Evolutionary conservation across 2,329 filamentous ascomycete genomes (phyloP), one percentile per base, ranked within the genome.

Genomic region (Paramyrothecium sp.): DNA sequence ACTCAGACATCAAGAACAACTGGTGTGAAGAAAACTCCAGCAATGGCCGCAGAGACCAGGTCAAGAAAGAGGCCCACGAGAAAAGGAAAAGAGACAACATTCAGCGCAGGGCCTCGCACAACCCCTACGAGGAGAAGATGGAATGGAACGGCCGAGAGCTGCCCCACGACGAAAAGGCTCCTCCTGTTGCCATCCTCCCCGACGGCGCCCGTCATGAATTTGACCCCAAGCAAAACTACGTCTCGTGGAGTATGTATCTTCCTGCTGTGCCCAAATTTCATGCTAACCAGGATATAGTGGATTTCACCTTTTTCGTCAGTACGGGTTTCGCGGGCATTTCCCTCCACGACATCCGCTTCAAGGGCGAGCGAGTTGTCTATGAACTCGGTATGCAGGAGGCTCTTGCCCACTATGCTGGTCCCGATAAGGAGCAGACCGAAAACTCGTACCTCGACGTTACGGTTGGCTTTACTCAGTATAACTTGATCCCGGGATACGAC

Each of bases 311-410:
- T 64, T 84, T 79, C 64, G 69, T 82, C 23, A 71, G 70, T 20
- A 73, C 70, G 1, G 69, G 73, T 8, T 78, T 81, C 56, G 72
- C 73, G 0, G 82, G 80, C 2, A 71, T 84, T 51, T 55, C 72
- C 1, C 69, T 85, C 1, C 78, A 78, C 64, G 75, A 84, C 60
- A 77, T 85, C 54, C 70, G 72, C 17, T 83, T 77, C 72, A 79
- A 83, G 63, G 80, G 78, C 17, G 73, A 81, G 58, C 71, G 79
- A 8, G 68, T 85, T 22, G 67, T 85, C 16, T 84, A 84, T 61
- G 81, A 85, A 64, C 71, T 85, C 7, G 75, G 75, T 3, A 67
- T 84, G 1, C 78, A 84, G 64, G 81, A 85, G 67, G 80, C 81
- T 1, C 66, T 82, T 8, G 75, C 80, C 3, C 78, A 81, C 56